phyloP scores from a whole-genome alignment of 164 flowering plant genomes.

The Piper betle region DNA sequence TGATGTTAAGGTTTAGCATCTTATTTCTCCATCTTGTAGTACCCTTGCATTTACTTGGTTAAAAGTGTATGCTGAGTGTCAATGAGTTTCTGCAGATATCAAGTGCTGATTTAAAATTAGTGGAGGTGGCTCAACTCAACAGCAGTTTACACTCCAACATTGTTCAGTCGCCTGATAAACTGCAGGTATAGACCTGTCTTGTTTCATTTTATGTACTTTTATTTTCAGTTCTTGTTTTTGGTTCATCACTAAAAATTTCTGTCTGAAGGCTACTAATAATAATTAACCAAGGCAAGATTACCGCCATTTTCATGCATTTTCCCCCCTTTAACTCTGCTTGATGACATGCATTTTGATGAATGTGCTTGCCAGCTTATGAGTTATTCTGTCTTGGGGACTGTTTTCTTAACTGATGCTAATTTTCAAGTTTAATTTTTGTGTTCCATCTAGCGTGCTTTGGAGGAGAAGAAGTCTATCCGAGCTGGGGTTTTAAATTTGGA shows the following conservation, averaged over 20 bases:
- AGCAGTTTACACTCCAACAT: slow-evolving; percentile 64
- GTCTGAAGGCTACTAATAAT: too few relatives aligned
- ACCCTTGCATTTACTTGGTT: too few relatives aligned
- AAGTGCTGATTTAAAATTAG: slow-evolving; percentile 54
- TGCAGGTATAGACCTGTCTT: slow-evolving; percentile 40
- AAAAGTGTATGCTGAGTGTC: too few relatives aligned
- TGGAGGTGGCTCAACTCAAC: slow-evolving; percentile 76
- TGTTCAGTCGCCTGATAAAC: slow-evolving; percentile 89
- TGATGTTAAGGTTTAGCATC: slow-evolving; percentile 49
- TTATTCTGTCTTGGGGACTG: background rate
- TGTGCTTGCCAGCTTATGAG: background rate
- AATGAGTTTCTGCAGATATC: slow-evolving; percentile 36
- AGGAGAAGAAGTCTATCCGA: slow-evolving; percentile 50
- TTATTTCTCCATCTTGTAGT: background rate
- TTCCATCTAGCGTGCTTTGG: slow-evolving; percentile 46
- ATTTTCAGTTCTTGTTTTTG: too few relatives aligned
- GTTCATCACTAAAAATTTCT: background rate
- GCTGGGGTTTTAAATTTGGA: slow-evolving; percentile 54
- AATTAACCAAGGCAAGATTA: too few relatives aligned
- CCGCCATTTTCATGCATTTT: too few relatives aligned
- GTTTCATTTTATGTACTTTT: background rate
- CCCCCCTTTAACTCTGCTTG: too few relatives aligned
- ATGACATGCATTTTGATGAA: too few relatives aligned
- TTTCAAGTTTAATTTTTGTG: background rate
- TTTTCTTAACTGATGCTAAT: background rate